Percentiles rank a stretch among this genome's conserved stretches.
phyloP scores from a whole-genome alignment of 495 filamentous ascomycete species.

The Penicillium verhagenii region DNA sequence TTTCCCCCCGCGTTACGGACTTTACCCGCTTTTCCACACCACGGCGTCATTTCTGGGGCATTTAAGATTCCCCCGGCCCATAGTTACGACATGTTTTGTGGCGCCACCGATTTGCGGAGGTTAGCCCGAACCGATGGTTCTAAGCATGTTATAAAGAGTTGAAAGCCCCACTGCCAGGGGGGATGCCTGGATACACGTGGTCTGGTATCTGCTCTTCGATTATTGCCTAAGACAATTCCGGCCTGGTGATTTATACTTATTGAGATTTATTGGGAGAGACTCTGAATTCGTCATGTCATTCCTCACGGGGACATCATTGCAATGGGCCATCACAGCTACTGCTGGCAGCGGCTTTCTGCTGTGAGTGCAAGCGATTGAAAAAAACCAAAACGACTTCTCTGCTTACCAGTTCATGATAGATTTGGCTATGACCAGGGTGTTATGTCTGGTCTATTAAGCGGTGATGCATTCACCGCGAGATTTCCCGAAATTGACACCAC shows the following conservation, averaged over 20 bases:
- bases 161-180: conserved; percentile 2
- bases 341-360: conserved; percentile 43
- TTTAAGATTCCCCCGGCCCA: conserved; percentile 6
- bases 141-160: conserved; percentile 10
- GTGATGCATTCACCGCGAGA: conserved; percentile 28
- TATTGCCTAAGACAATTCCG: neutral
- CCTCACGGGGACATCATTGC: conserved; percentile 27
- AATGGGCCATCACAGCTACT: conserved; percentile 38
- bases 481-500: conserved; percentile 39
- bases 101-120: conserved; percentile 12
- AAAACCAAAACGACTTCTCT: neutral
- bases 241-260: neutral
- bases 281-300: conserved; percentile 19
- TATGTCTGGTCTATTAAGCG: conserved; percentile 38
- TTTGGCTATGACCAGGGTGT: conserved; percentile 49
- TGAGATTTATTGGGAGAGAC: neutral
- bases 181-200: neutral
- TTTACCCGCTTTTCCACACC: conserved; percentile 1
- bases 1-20: conserved; percentile 16
- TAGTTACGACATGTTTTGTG: conserved; percentile 10
- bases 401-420: conserved; percentile 4
- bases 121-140: neutral
- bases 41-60: conserved; percentile 14
- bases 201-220: neutral
- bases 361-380: conserved; percentile 11